These are phyloP conservation scores for Pestalotiopsis sp. DNA, from an alignment of 2,329 filamentous ascomycete genomes.

Conservation along the genomic window DNA sequence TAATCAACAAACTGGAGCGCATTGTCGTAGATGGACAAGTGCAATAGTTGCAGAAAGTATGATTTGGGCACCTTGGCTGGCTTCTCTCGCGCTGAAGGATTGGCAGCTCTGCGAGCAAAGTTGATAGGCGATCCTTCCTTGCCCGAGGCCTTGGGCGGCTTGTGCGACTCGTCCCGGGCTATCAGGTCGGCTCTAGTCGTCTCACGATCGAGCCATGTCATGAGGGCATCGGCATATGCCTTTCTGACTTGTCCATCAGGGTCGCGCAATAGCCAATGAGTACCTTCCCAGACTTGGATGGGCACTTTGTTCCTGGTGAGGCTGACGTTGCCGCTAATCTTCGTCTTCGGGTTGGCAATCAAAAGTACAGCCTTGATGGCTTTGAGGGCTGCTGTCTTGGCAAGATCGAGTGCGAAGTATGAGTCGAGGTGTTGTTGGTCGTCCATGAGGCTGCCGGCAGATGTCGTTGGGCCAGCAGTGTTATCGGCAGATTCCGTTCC, in stretches of 20 bases:
- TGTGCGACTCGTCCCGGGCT: slow-evolving; percentile 57
- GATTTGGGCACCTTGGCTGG: slow-evolving; percentile 54
- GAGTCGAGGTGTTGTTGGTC: slow-evolving; percentile 49
- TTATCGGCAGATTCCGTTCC: slow-evolving; percentile 48
- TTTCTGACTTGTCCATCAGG: slow-evolving; percentile 75
- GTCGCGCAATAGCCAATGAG: slow-evolving; percentile 88
- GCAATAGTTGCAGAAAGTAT: slow-evolving; percentile 80
- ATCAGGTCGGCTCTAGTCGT: slow-evolving; percentile 67
- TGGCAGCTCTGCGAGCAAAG: slow-evolving; percentile 64
- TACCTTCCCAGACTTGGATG: slow-evolving; percentile 91
- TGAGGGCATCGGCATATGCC: slow-evolving; percentile 81
- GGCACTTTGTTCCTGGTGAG: slow-evolving; percentile 76
- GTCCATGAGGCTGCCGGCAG: slow-evolving; percentile 41
- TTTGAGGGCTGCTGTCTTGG: slow-evolving; percentile 68
- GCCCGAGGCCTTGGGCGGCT: slow-evolving; percentile 44
- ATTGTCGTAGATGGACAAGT: slow-evolving; percentile 88
- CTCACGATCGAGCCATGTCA: slow-evolving; percentile 85
- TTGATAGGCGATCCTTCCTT: slow-evolving; percentile 41
- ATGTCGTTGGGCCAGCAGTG: slow-evolving; percentile 32
- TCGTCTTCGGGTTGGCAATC: slow-evolving; percentile 73
- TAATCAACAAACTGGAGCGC: slow-evolving; percentile 72
- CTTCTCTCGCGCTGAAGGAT: slow-evolving; percentile 63
- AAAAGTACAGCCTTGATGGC: slow-evolving; percentile 81
- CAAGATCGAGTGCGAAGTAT: slow-evolving; percentile 54
- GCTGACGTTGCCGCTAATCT: slow-evolving; percentile 58